These are phyloP conservation scores for Trypethelium eluteriae DNA, from an alignment of 495 filamentous ascomycete species.

Conservation along the genomic window DNA sequence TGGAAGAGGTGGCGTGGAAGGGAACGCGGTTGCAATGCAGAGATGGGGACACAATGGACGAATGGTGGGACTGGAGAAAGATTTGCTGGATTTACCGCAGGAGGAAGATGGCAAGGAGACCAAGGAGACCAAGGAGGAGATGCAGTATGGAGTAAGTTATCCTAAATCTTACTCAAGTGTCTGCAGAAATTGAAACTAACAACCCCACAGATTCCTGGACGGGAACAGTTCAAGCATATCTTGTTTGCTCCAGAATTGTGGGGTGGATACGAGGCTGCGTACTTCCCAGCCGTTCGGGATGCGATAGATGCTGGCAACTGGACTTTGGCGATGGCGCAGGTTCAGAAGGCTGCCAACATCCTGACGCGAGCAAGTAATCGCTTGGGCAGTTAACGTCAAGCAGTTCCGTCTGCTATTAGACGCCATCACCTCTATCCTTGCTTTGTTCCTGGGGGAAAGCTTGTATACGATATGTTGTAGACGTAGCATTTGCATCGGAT, in stretches of 20 bases:
- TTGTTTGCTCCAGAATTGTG: constrained; percentile 76
- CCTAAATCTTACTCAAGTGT: background rate
- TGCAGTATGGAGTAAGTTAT: constrained; percentile 52
- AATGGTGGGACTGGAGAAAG: constrained; percentile 66
- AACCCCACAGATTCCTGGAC: constrained; percentile 61
- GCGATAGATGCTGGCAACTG: constrained; percentile 65
- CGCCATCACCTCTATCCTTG: too few relatives aligned
- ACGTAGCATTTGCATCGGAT: constrained; percentile 1
- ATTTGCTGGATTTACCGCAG: constrained; percentile 61
- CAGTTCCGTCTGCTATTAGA: background rate
- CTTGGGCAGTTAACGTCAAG: background rate
- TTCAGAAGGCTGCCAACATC: constrained; percentile 57
- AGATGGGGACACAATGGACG: constrained; percentile 55
- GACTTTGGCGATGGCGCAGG: constrained; percentile 58
- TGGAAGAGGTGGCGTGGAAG: constrained; percentile 62
- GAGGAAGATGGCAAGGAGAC: constrained; percentile 43
- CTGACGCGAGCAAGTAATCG: constrained; percentile 4
- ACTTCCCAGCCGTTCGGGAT: constrained; percentile 82
- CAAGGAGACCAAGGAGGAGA: constrained; percentile 13
- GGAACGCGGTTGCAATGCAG: constrained; percentile 52
- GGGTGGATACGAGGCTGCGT: constrained; percentile 65
- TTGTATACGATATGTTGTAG: background rate
- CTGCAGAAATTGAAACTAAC: constrained; percentile 1
- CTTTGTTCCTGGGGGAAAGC: too few relatives aligned
- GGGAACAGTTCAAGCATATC: constrained; percentile 92